Base-by-base conservation (phyloP, 2,329 filamentous ascomycete species). In the Stagonosporopsis vannaccii region DNA sequence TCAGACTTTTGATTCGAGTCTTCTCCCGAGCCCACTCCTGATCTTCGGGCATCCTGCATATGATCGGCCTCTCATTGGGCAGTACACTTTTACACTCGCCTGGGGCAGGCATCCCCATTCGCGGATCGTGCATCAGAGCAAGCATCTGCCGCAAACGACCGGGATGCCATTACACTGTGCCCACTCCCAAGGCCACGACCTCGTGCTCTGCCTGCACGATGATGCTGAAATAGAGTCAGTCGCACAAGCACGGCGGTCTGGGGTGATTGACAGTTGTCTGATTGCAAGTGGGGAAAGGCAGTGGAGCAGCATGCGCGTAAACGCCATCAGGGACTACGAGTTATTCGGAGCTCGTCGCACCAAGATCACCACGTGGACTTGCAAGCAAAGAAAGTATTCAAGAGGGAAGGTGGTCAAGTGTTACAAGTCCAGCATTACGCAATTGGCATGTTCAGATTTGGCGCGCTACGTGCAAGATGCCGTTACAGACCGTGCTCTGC, bases 21-120 rank as follows among this genome's bases (percentile, higher is more conserved):
- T 51, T 37, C 35, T 45, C 52, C 61, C 51, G 49, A 61, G 35
- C 56, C 60, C 56, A 48, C 51, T 52, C 40, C 49, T 58, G 44
- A 63, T 63, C 64, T 61, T 67, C 68, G 33, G 50, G 67, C 65
- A 59, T 67, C 63, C 60, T 66, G 65, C 63, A 55, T 61, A 32
- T 44, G 22, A 12, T 19, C 39, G 26, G 25, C 35, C 43, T 42
- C 28, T 64, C 44, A 70, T 69, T 71, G 68, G 66, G 12, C 40
- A 17, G n/a, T 37, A 19, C 22, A 19, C 17, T 22, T 55, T 49
- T 52, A 37, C 57, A 51, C 35, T 50, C 47, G 45, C 47, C 35
- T 46, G 25, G 52, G 55, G 46, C 58, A 49, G 22, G 13, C 32
- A 19, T 42, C 56, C 65, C 55, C 20, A 68, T 66, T 68, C 45